phyloP scores from a whole-genome alignment of 2,329 filamentous ascomycete species.

The Phialocephala subalpina region DNA sequence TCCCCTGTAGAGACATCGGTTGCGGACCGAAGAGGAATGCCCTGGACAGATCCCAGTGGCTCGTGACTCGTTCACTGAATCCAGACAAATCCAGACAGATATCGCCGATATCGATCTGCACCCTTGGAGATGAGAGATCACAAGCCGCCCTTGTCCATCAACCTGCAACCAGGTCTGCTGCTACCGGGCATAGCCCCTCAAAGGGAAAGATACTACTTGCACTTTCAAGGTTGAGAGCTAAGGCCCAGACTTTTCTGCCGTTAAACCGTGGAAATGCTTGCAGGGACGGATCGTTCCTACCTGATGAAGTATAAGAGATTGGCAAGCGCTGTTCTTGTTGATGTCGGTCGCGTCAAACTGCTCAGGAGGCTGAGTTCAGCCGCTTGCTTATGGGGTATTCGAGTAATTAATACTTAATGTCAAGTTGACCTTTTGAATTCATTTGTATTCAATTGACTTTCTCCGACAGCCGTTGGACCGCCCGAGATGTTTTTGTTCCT shows the following conservation, averaged over 20 bases:
- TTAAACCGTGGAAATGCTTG: background rate
- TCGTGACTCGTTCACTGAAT: background rate
- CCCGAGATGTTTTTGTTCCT: background rate
- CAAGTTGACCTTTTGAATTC: background rate
- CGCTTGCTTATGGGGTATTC: background rate
- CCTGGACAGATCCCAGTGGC: background rate
- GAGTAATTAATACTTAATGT: constrained; percentile 6
- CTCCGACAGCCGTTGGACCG: background rate
- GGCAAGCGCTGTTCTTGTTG: background rate
- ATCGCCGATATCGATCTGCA: constrained; percentile 4
- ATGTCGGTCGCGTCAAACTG: background rate
- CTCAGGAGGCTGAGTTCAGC: background rate
- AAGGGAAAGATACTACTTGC: background rate
- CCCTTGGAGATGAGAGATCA: constrained; percentile 11
- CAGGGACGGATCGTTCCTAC: background rate
- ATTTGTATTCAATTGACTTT: background rate
- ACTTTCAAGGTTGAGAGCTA: background rate
- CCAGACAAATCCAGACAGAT: no score
- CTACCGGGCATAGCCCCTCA: background rate
- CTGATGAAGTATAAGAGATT: background rate
- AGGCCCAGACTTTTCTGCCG: background rate
- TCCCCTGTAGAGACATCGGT: background rate
- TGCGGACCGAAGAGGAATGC: background rate
- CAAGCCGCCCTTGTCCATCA: background rate
- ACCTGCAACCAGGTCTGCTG: background rate